Percentiles rank a stretch among this genome's conserved stretches.
These are phyloP conservation scores for Xylaria venustula DNA, from an alignment of 495 filamentous ascomycete species.

Conservation along the genomic window DNA sequence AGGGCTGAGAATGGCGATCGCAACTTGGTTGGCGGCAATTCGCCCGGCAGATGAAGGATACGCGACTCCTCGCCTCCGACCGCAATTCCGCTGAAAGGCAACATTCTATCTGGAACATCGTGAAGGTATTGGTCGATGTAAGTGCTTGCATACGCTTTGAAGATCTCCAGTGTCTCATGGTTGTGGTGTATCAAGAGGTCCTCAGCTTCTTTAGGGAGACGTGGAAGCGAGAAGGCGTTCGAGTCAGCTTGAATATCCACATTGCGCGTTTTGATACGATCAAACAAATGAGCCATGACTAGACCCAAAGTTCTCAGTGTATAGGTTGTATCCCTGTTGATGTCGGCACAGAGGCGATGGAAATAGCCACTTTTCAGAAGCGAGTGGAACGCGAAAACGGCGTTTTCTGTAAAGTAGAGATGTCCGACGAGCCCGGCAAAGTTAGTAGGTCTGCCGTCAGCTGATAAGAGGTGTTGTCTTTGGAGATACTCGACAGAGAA, in stretches of 20 bases:
- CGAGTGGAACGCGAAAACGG: slow-evolving; percentile 71
- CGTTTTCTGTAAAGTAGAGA: slow-evolving; percentile 71
- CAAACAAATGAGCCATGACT: slow-evolving; percentile 67
- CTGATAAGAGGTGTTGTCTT: slow-evolving; percentile 60
- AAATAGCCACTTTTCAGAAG: slow-evolving; percentile 68
- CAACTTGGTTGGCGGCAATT: slow-evolving; percentile 37
- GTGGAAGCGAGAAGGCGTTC: slow-evolving; percentile 51
- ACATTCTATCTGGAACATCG: slow-evolving; percentile 41
- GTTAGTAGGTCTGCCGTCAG: slow-evolving; percentile 61
- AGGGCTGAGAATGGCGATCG: slow-evolving; percentile 69
- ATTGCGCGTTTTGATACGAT: slow-evolving; percentile 13
- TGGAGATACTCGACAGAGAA: slow-evolving; percentile 81
- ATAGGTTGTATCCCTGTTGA: slow-evolving; percentile 37
- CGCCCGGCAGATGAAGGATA: slow-evolving; percentile 1
- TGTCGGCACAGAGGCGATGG: slow-evolving; percentile 55
- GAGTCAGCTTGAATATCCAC: background rate
- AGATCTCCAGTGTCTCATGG: slow-evolving; percentile 57
- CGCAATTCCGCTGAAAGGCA: slow-evolving; percentile 58
- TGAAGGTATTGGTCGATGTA: slow-evolving; percentile 63
- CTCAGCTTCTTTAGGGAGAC: slow-evolving; percentile 57
- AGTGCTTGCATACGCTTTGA: slow-evolving; percentile 65
- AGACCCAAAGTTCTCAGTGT: slow-evolving; percentile 54
- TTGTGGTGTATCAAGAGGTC: slow-evolving; percentile 61
- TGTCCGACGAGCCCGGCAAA: slow-evolving; percentile 66
- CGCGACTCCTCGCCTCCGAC: slow-evolving; percentile 32